These are phyloP conservation scores for Acidiella bohemica DNA, from an alignment of 495 filamentous ascomycete genomes.

Conservation along the genomic window DNA sequence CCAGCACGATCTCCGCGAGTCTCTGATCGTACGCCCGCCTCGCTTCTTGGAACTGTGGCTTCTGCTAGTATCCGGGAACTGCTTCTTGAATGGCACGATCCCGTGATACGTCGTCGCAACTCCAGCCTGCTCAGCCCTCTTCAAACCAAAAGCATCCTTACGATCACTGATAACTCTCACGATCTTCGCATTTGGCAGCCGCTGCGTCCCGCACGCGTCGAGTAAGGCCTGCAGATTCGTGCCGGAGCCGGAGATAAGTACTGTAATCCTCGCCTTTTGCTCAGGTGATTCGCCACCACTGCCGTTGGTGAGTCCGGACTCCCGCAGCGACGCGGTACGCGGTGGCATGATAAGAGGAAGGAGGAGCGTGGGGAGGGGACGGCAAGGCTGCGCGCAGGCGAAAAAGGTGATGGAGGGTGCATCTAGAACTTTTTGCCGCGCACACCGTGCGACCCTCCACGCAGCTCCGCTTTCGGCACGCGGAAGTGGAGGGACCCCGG, in stretches of 20 bases:
- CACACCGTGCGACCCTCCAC: too few relatives aligned
- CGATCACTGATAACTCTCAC: conserved; percentile 72
- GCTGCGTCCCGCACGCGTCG: conserved; percentile 44
- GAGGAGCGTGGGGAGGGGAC: background rate
- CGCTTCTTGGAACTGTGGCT: conserved; percentile 19
- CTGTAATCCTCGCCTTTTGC: conserved; percentile 40
- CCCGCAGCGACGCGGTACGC: background rate
- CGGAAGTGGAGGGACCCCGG: too few relatives aligned
- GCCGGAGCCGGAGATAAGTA: conserved; percentile 68
- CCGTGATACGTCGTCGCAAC: conserved; percentile 84
- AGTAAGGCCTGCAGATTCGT: conserved; percentile 87
- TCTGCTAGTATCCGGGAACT: conserved; percentile 20
- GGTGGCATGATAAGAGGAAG: background rate
- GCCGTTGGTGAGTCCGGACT: background rate
- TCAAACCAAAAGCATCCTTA: conserved; percentile 63
- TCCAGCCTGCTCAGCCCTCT: conserved; percentile 50
- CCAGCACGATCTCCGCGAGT: conserved; percentile 56
- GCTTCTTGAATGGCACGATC: conserved; percentile 49
- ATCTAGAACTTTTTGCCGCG: too few relatives aligned
- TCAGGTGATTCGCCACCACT: too few relatives aligned
- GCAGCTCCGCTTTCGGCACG: too few relatives aligned
- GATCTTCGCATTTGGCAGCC: conserved; percentile 49
- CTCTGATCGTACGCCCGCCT: conserved; percentile 66
- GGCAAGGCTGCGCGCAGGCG: too few relatives aligned
- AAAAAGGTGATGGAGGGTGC: too few relatives aligned